Base-by-base conservation (phyloP, 2,329 filamentous ascomycete genomes). In the Pseudocercospora eumusae region DNA sequence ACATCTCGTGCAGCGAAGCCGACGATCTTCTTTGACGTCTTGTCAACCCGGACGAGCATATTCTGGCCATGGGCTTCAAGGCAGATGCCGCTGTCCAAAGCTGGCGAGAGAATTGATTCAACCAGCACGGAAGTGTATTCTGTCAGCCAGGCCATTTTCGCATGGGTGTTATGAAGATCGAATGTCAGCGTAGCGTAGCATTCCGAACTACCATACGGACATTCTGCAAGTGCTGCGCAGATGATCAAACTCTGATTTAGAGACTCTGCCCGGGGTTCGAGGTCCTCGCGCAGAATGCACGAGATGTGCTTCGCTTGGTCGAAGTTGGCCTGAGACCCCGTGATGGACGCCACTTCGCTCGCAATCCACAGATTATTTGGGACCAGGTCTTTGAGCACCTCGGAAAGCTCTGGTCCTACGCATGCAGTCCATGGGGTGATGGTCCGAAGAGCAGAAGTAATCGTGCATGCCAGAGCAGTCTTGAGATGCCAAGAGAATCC, bases 51-150 rank as follows among this genome's bases (percentile, higher is more conserved):
- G 13, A 53, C 53, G 11, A 61, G 36, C 11, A 20, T 57, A 28
- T 61, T 57, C 23, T 61, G 59, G 11, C 59, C 54, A 49, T 61
- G 59, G 18, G 59, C 59, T 57, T 61, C 59, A n/a, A 61, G 59
- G 21, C 59, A 31, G 27, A 61, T 54, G 36, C 59, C 59, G 20
- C 36, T 57, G 20, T 57, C 40, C 15, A 61, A 15, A 21, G 53
- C 53, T 31, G 59, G 59, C 21, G 27, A 21, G 2, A 56, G 54
- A 9, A 61, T 54, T 9, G 59, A 47, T 25, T 47, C 56, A 28
- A 57, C 28, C 36, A 57, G 42, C 7, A 33, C 44, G 8, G 56
- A 31, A 21, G 56, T 44, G n/a, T 57, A 57, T 13, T 49, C 56
- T 7, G 25, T 23, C 36, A 57, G 56, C 56, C 56, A 57, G 33